Evolutionary conservation across 2,329 filamentous ascomycete genomes (phyloP).

Genomic region (Anisogramma anomala): DNA sequence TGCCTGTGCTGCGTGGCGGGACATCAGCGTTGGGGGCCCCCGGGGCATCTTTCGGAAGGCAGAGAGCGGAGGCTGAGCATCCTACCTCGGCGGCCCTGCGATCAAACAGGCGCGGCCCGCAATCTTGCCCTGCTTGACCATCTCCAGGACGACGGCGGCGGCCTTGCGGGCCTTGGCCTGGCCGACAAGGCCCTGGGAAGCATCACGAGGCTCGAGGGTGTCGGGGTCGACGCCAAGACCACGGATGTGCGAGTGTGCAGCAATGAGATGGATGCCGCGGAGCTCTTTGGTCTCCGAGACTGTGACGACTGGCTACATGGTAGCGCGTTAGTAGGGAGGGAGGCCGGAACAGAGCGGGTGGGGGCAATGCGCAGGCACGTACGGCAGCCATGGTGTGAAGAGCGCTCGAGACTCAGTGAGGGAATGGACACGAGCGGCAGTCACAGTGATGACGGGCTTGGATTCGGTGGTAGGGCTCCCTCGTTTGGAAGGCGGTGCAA

Average conservation of each 20-base stretch:
- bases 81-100: conserved; percentile 80
- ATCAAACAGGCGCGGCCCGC: conserved; percentile 90
- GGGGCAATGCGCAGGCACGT: conserved; percentile 9
- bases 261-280: conserved; percentile 91
- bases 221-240: conserved; percentile 88
- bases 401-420: background rate
- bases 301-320: conserved; percentile 50
- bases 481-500: no score
- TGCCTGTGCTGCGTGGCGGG: conserved; percentile 72
- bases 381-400: conserved; percentile 12
- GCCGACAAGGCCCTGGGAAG: conserved; percentile 87
- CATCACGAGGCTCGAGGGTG: conserved; percentile 71
- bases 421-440: background rate
- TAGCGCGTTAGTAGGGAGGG: conserved; percentile 1
- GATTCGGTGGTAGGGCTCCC: no score
- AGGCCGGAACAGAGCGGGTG: background rate
- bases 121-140: conserved; percentile 99
- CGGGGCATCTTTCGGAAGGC: no score
- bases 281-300: conserved; percentile 94
- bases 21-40: no score
- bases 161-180: conserved; percentile 96
- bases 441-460: background rate
- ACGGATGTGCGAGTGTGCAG: conserved; percentile 94
- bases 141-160: conserved; percentile 89
- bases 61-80: no score